phyloP scores from a whole-genome alignment of 2,329 filamentous ascomycete species.

The Onygena corvina region DNA sequence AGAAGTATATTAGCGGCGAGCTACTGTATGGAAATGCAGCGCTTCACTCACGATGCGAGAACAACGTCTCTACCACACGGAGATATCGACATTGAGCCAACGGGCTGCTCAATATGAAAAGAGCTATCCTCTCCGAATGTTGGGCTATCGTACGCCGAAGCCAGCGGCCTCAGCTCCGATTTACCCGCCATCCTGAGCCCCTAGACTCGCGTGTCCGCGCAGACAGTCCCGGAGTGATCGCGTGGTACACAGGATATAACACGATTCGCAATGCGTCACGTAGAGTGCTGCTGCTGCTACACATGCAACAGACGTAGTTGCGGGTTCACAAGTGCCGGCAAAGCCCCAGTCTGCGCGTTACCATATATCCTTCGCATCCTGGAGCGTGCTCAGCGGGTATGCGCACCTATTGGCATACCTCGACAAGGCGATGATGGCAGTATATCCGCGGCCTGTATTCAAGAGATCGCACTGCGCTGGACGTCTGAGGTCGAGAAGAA shows the following conservation, averaged over 20 bases:
- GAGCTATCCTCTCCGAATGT: slow-evolving; percentile 77
- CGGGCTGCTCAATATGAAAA: slow-evolving; percentile 65
- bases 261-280: background rate
- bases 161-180: slow-evolving; percentile 4
- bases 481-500: no score
- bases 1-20: background rate
- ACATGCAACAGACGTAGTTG: background rate
- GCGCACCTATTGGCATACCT: background rate
- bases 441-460: no score
- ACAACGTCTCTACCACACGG: slow-evolving; percentile 84
- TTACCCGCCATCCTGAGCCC: background rate
- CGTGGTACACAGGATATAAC: background rate
- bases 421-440: background rate
- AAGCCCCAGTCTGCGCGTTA: background rate
- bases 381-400: background rate
- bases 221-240: background rate
- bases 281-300: background rate
- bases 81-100: slow-evolving; percentile 86
- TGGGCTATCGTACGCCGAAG: slow-evolving; percentile 64
- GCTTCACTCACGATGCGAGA: slow-evolving; percentile 54
- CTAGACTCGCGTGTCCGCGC: background rate
- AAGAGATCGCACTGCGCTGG: no score
- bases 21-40: background rate
- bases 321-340: background rate
- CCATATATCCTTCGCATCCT: background rate